These are phyloP conservation scores for Blastocystis sp. DNA, from an alignment of 352 stramenopile species.

Conservation along the genomic window DNA sequence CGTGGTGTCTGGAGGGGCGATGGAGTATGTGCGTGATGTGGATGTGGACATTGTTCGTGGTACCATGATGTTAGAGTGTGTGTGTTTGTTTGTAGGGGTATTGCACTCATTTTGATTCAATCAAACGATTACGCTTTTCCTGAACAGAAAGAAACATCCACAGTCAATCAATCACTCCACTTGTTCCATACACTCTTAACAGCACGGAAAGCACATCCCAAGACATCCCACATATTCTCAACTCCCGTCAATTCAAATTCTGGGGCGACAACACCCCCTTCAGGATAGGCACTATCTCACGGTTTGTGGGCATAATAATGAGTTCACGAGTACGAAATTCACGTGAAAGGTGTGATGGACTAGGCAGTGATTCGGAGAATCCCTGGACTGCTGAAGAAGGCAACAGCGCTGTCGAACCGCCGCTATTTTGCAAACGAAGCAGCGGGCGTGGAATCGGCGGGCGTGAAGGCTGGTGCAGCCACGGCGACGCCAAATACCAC, in stretches of 20 bases:
- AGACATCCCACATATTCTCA: too few relatives aligned
- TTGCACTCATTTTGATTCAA: neutral
- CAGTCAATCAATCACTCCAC: too few relatives aligned
- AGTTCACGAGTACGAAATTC: slow-evolving; percentile 9
- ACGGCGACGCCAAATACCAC: neutral
- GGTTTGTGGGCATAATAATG: neutral
- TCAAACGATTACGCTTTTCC: slow-evolving; percentile 13
- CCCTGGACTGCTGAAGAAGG: slow-evolving; percentile 11
- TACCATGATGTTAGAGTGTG: neutral
- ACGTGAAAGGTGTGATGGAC: neutral
- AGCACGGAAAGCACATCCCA: too few relatives aligned
- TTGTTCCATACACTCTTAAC: too few relatives aligned
- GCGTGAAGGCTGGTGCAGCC: neutral
- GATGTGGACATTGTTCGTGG: slow-evolving; percentile 43
- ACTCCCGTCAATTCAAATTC: neutral
- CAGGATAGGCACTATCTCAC: neutral
- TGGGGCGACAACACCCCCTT: neutral
- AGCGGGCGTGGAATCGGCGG: neutral
- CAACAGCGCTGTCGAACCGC: neutral
- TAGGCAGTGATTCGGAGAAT: slow-evolving; percentile 26
- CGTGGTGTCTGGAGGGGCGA: neutral
- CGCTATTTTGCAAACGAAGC: slow-evolving; percentile 29
- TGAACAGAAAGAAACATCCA: too few relatives aligned
- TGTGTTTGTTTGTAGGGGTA: neutral
- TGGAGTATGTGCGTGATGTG: neutral